phyloP scores from a whole-genome alignment of 139 green algal species.

The Asterochloris sp. region DNA sequence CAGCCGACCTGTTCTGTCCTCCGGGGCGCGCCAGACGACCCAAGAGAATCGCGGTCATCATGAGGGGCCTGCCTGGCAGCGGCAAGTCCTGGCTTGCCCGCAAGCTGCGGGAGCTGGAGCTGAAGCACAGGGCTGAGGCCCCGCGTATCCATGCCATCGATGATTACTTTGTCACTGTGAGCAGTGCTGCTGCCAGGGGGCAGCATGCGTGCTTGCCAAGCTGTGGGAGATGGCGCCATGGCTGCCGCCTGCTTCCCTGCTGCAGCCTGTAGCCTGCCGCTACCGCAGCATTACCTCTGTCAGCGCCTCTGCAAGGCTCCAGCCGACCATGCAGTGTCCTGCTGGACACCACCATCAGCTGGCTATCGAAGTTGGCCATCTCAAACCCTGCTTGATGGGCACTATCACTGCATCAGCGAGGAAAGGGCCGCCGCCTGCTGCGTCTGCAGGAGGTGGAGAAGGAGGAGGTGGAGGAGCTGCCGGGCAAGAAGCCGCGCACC shows the following conservation, averaged over 20 bases:
- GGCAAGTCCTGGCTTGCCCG: slow-evolving; percentile 72
- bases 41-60: slow-evolving; percentile 51
- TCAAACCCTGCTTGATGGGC: no score
- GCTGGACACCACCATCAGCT: no score
- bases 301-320: no score
- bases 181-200: neutral
- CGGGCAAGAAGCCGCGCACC: slow-evolving; percentile 18
- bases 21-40: slow-evolving; percentile 41
- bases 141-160: slow-evolving; percentile 73
- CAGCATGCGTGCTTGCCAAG: neutral
- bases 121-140: slow-evolving; percentile 43
- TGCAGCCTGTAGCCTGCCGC: neutral
- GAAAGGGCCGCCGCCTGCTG: no score
- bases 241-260: no score
- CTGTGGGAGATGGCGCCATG: neutral
- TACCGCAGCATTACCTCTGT: neutral
- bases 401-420: no score
- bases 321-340: no score
- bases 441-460: slow-evolving; percentile 55
- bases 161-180: slow-evolving; percentile 82
- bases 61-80: slow-evolving; percentile 72
- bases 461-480: slow-evolving; percentile 52
- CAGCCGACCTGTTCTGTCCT: neutral
- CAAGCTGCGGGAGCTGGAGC: slow-evolving; percentile 65
- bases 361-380: no score